Conservation (phyloP, 225 moss, liverwort and hornwort species). For the Thuidium tamariscinum region DNA sequence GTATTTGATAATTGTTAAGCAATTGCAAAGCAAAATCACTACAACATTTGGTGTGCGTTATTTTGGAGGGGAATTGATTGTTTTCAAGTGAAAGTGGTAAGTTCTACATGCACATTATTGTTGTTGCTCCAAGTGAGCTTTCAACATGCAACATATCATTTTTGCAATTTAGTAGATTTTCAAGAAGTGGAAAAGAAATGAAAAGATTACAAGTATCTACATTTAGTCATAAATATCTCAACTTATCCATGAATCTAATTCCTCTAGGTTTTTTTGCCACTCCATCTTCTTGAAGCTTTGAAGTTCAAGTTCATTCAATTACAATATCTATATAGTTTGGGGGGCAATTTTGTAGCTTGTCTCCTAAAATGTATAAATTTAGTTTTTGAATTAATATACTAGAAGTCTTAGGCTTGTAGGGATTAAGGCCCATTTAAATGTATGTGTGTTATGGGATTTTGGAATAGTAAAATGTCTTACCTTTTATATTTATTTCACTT, state of each 20-base stretch:
- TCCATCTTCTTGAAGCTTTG: background rate
- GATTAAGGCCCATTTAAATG: accelerated
- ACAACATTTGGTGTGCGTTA: background rate
- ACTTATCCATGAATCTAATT: background rate
- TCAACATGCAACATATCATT: background rate
- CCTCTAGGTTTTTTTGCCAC: no score
- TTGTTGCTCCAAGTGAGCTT: background rate
- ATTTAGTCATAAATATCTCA: background rate
- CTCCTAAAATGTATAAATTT: background rate
- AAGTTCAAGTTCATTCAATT: accelerated
- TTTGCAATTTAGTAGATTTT: background rate
- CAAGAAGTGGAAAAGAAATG: background rate
- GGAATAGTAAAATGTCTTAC: no score
- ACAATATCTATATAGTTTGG: background rate
- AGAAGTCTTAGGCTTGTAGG: background rate
- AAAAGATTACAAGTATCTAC: accelerated
- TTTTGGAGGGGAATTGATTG: accelerated
- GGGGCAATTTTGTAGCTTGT: accelerated
- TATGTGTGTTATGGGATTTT: background rate
- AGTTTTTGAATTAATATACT: accelerated
- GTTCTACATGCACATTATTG: no score
- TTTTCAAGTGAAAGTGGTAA: background rate
- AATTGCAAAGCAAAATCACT: background rate
- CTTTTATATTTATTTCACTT: background rate
- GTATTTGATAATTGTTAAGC: background rate